Percentiles rank a stretch among this genome's conserved stretches.
Evolutionary conservation across 805 yeast species (phyloP).

Genomic region (Debaryomyces castellii): DNA sequence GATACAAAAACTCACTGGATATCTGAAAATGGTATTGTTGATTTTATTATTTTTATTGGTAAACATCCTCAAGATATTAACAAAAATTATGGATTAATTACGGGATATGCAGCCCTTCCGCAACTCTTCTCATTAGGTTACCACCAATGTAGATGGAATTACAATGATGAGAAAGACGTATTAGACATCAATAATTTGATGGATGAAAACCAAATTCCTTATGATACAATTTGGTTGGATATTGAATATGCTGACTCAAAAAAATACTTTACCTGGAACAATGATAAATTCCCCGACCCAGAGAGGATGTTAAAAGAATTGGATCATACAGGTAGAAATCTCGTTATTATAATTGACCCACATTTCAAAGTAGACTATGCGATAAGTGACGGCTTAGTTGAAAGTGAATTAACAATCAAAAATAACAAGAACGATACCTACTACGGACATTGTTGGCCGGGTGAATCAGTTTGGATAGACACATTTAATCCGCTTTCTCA

Average conservation of each 20-base stretch:
- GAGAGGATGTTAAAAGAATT: conserved; percentile 62
- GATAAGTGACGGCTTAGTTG: conserved; percentile 54
- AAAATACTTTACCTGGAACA: conserved; percentile 91
- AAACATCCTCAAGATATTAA: conserved; percentile 56
- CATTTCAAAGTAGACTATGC: conserved; percentile 75
- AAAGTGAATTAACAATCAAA: conserved; percentile 45
- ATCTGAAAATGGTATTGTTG: conserved; percentile 85
- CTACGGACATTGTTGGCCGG: conserved; percentile 97
- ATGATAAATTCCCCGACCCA: conserved; percentile 72
- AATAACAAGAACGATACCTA: conserved; percentile 50
- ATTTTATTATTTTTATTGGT: conserved; percentile 67
- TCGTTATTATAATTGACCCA: conserved; percentile 88
- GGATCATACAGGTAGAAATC: conserved; percentile 71
- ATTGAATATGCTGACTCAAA: conserved; percentile 86
- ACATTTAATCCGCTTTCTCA: conserved; percentile 65
- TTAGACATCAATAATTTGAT: conserved; percentile 65
- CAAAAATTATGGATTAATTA: conserved; percentile 59
- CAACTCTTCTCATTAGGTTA: conserved; percentile 79
- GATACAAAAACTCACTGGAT: conserved; percentile 79
- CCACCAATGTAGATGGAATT: conserved; percentile 98
- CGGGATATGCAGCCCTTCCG: conserved; percentile 77
- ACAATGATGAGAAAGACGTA: conserved; percentile 84
- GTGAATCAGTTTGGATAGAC: conserved; percentile 92
- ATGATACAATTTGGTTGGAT: conserved; percentile 93
- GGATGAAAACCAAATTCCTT: conserved; percentile 76